Conservation (phyloP, 1,284 basidiomycete genomes). For the Peniophora sp. region DNA sequence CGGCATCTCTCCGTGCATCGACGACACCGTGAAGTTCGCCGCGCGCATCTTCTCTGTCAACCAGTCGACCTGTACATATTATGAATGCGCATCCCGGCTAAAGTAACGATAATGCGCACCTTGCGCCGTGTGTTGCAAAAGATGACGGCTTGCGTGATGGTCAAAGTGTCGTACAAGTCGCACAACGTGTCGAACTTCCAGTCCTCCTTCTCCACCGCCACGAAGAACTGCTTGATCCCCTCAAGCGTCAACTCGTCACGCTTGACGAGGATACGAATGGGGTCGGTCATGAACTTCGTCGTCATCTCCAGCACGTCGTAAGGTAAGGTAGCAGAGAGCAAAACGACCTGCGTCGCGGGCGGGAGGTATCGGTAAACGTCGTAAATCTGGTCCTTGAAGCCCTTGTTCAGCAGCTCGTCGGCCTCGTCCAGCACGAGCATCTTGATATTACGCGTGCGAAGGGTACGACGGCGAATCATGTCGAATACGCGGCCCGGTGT, state of each 20-base stretch:
- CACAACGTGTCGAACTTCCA: conserved; percentile 99
- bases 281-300: conserved; percentile 99
- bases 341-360: conserved; percentile 95
- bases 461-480: conserved; percentile 94
- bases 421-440: conserved; percentile 99
- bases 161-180: conserved; percentile 97
- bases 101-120: conserved; percentile 31
- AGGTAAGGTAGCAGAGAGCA: conserved; percentile 92
- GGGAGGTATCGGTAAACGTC: conserved; percentile 98
- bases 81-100: background rate
- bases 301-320: conserved; percentile 99
- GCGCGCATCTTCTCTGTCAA: conserved; percentile 97
- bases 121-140: conserved; percentile 99
- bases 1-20: conserved; percentile 99
- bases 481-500: conserved; percentile 99
- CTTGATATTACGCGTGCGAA: conserved; percentile 98
- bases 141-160: conserved; percentile 99
- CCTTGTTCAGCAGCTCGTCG: conserved; percentile 95
- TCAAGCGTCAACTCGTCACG: conserved; percentile 99
- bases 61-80: conserved; percentile 80
- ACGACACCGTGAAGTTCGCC: conserved; percentile 93
- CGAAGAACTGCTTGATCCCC: conserved; percentile 99
- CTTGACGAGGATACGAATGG: conserved; percentile 97
- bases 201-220: conserved; percentile 99
- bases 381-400: conserved; percentile 99